These are phyloP conservation scores for Scleromitrula shiraiana DNA, from an alignment of 2,329 filamentous ascomycete genomes.

Conservation along the genomic window DNA sequence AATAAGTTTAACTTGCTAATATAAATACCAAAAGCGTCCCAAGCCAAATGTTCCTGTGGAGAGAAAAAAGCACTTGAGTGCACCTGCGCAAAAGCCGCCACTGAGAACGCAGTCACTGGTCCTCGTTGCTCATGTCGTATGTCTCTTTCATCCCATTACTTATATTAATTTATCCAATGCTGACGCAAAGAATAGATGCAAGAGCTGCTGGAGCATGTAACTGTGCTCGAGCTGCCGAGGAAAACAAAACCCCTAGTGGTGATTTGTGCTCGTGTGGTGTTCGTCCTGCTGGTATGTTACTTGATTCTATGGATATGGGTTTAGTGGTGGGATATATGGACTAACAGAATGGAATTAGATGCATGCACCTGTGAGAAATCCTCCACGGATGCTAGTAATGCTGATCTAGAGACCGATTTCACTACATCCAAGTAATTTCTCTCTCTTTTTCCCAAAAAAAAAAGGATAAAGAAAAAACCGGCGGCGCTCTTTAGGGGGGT, in stretches of 20 bases:
- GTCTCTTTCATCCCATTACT: conserved; percentile 21
- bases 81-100: conserved; percentile 67
- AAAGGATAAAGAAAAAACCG: no score
- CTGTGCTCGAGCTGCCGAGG: conserved; percentile 61
- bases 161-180: background rate
- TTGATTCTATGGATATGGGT: background rate
- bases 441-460: no score
- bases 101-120: conserved; percentile 67
- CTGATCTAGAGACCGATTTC: conserved; percentile 74
- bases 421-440: conserved; percentile 51
- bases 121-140: conserved; percentile 73
- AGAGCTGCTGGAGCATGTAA: conserved; percentile 75
- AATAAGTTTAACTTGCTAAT: background rate
- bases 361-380: conserved; percentile 81
- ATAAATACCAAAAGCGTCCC: conserved; percentile 38
- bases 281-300: conserved; percentile 56
- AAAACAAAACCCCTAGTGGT: conserved; percentile 57
- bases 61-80: conserved; percentile 81
- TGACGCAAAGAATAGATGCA: no score
- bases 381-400: no score
- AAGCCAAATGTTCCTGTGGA: conserved; percentile 80
- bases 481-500: no score
- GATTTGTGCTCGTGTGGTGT: conserved; percentile 69
- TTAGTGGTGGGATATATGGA: background rate
- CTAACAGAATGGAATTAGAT: conserved; percentile 34